Base-by-base conservation (phyloP, 768 basidiomycete species). In the Leucocoprinus birnbaumii region DNA sequence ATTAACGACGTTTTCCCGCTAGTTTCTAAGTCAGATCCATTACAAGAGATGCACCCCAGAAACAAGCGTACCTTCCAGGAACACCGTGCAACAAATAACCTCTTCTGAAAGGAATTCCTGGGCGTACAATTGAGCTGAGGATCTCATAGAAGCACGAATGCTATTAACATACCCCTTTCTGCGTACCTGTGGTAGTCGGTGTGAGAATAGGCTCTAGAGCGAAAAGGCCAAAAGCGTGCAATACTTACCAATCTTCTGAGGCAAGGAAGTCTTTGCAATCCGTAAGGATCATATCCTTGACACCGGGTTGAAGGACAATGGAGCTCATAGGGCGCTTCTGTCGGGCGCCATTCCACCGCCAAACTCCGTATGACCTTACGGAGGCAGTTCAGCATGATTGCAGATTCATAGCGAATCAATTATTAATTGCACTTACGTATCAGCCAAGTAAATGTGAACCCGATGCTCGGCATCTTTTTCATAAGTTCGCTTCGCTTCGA, bases 261-360 rank as follows among this genome's bases (percentile, higher is more conserved):
- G 79, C 77, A 63, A 92, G 69, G 71, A 92, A 92, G 65, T 91
- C 90, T 63, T 81, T 89, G 75, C 91, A 92, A 68, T 94, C 91
- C 9, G 85, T 82, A 21, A 93, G 73, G 55, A 93, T 83, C 90
- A 94, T 94, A 66, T 94, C 92, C 64, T 92, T 92, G 8, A 93
- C 89, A 41, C 89, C 90, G 3, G 91, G 89, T 62, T 93, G 90
- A 10, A 94, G 78, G 13, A 94, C 91, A 58, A 94, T 93, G n/a
- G 91, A 93, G 63, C 87, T 89, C 86, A 94, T 87, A 0, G 92
- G 91, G 27, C 91, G 80, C 69, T 94, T 94, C 63, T 92, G 89
- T 47, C 90, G 80, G 4, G 91, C 88, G 41, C 90, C 91, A 61
- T 91, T 93, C 87, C 89, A 92, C 54, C 89, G 78, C 92, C 92